Evolutionary conservation across 176 grass and related monocot species (phyloP).

Genomic region (Elaeis guineensis): DNA sequence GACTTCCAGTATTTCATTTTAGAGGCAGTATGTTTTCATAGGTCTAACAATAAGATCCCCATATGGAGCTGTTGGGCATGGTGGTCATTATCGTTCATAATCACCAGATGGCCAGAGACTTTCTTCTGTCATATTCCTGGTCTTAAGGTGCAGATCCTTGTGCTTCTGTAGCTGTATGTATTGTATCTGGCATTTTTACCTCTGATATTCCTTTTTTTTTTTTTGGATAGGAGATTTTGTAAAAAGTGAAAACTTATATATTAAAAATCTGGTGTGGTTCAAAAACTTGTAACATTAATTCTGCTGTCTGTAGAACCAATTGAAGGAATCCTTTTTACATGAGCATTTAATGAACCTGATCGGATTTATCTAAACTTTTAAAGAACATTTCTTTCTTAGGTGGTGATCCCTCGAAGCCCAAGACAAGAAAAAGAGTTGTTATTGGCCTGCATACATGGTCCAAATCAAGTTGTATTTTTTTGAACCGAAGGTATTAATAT

Average conservation of each 20-base stretch:
- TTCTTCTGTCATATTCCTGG: conserved; percentile 99
- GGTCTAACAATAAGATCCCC: conserved; percentile 80
- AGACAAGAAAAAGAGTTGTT: conserved; percentile 76
- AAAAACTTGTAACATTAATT: neutral
- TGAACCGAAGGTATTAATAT: conserved; percentile 65
- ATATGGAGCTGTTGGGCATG: conserved; percentile 94
- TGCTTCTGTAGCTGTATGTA: neutral
- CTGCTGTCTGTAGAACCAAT: neutral
- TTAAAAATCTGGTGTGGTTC: too few species aligned
- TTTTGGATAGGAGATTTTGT: too few species aligned
- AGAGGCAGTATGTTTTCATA: conserved; percentile 12
- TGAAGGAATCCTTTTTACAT: neutral
- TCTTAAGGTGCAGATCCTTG: conserved; percentile 50
- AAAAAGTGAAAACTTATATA: too few species aligned
- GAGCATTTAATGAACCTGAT: neutral
- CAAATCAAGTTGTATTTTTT: conserved; percentile 89
- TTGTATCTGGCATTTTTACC: neutral
- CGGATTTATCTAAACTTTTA: neutral
- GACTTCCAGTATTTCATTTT: too few species aligned
- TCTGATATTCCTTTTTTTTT: neutral
- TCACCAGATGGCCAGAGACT: conserved; percentile 50
- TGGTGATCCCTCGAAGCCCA: conserved; percentile 82
- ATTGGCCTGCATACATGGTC: conserved; percentile 76
- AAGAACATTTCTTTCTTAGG: conserved; percentile 34
- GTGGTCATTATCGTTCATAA: conserved; percentile 95